phyloP scores from a whole-genome alignment of 768 basidiomycete genomes.

The Panaeolus papilionaceus region DNA sequence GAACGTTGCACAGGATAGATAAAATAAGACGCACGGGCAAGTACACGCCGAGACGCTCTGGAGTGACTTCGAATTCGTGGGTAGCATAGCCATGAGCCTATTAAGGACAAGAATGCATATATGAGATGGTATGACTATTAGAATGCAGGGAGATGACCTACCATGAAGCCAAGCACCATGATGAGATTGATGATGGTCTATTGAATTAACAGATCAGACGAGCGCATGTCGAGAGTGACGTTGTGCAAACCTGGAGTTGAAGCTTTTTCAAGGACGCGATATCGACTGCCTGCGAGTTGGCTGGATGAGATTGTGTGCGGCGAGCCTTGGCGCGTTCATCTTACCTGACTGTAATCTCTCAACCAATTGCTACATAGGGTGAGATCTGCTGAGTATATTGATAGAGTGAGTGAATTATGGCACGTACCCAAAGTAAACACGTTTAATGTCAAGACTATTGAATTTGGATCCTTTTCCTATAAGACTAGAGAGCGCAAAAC shows the following conservation, averaged over 20 bases:
- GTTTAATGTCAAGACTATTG: slow-evolving; percentile 79
- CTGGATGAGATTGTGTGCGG: slow-evolving; percentile 12
- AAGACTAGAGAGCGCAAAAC: slow-evolving; percentile 63
- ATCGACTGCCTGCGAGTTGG: slow-evolving; percentile 68
- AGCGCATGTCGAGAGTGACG: slow-evolving; percentile 14
- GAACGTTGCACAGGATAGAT: neutral
- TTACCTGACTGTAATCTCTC: slow-evolving; percentile 83
- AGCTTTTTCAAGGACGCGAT: slow-evolving; percentile 80
- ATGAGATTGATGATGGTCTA: slow-evolving; percentile 88
- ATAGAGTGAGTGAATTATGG: neutral
- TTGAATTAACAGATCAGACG: slow-evolving; percentile 12
- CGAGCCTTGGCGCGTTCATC: slow-evolving; percentile 2
- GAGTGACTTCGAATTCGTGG: slow-evolving; percentile 85
- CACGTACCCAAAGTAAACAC: slow-evolving; percentile 80
- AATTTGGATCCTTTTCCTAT: slow-evolving; percentile 75
- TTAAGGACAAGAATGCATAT: neutral
- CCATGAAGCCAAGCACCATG: slow-evolving; percentile 92
- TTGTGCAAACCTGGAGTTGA: slow-evolving; percentile 59
- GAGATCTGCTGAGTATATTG: slow-evolving; percentile 14
- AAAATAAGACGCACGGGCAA: slow-evolving; percentile 62
- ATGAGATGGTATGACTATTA: neutral
- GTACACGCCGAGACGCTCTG: slow-evolving; percentile 82
- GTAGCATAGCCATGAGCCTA: slow-evolving; percentile 85
- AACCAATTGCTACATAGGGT: slow-evolving; percentile 73
- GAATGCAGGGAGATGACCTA: slow-evolving; percentile 29